Percentiles rank a stretch among this genome's conserved stretches.
These are phyloP conservation scores for Tetrahymena elliotti DNA, from an alignment of 73 alveolate genomes.

Conservation along the genomic window DNA sequence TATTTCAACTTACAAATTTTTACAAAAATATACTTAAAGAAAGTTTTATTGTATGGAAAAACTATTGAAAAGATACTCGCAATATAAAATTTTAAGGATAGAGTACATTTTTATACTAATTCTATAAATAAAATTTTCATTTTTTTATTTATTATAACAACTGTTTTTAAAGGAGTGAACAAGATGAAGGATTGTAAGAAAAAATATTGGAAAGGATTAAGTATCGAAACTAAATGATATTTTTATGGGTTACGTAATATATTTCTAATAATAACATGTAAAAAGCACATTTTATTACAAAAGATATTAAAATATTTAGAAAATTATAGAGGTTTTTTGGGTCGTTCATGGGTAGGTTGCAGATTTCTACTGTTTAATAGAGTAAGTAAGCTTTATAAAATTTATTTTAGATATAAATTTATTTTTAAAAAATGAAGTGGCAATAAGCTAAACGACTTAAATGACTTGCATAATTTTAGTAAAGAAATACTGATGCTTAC, in stretches of 20 bases:
- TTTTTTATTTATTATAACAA: too few species aligned
- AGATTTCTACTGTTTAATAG: background rate
- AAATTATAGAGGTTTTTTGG: background rate
- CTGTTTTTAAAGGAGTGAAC: background rate
- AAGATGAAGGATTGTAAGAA: background rate
- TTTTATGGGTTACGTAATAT: background rate
- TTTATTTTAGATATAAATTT: background rate
- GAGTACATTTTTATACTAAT: background rate
- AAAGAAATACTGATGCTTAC: background rate
- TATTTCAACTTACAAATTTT: too few species aligned
- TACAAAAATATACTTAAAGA: too few species aligned
- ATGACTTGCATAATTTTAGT: background rate
- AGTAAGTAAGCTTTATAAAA: background rate
- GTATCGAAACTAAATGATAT: background rate
- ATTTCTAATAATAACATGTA: background rate
- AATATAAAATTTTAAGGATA: background rate
- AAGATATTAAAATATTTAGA: background rate
- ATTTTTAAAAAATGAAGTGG: background rate
- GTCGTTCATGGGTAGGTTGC: background rate
- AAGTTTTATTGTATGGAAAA: too few species aligned
- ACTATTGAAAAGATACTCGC: background rate
- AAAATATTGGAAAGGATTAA: background rate
- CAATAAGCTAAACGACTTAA: background rate
- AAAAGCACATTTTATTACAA: background rate
- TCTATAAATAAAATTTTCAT: too few species aligned